phyloP scores from a whole-genome alignment of 1,139 yeast genomes.

The Kodamaea sp. region DNA sequence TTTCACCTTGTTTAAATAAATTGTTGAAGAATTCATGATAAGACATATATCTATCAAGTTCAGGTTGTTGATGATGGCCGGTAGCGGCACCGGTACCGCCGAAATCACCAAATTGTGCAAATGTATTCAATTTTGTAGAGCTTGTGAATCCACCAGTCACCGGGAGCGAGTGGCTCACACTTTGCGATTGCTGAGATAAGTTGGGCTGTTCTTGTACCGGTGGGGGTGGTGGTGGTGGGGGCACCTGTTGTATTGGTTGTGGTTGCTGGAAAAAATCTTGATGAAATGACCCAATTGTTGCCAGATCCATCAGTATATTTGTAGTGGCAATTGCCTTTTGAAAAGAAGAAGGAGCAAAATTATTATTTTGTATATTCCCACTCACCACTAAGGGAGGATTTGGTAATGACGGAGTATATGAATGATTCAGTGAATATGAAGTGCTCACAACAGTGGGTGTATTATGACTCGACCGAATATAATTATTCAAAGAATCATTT shows the following conservation, averaged over 20 bases:
- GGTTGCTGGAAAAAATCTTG: not conserved
- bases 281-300: conserved; percentile 4
- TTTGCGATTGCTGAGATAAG: not conserved
- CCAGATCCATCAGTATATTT: conserved; percentile 28
- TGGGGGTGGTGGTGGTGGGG: not conserved
- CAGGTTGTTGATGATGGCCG: conserved; percentile 12
- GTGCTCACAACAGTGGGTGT: conserved; percentile 53
- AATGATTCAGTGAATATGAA: conserved; percentile 43
- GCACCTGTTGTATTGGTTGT: not conserved
- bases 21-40: conserved; percentile 40
- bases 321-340: conserved; percentile 41
- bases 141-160: not conserved
- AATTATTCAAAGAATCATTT: conserved; percentile 28
- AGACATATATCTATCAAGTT: conserved; percentile 47
- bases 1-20: conserved; percentile 22
- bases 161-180: no score
- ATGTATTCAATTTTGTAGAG: not conserved
- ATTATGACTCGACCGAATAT: conserved; percentile 47
- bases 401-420: conserved; percentile 33
- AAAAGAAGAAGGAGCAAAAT: not conserved
- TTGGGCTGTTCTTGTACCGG: conserved; percentile 4
- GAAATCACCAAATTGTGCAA: no score
- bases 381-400: conserved; percentile 6
- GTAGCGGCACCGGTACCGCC: no score
- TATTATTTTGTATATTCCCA: not conserved